These are phyloP conservation scores for Blastocystis sp. DNA, from an alignment of 352 stramenopile genomes.

Conservation along the genomic window DNA sequence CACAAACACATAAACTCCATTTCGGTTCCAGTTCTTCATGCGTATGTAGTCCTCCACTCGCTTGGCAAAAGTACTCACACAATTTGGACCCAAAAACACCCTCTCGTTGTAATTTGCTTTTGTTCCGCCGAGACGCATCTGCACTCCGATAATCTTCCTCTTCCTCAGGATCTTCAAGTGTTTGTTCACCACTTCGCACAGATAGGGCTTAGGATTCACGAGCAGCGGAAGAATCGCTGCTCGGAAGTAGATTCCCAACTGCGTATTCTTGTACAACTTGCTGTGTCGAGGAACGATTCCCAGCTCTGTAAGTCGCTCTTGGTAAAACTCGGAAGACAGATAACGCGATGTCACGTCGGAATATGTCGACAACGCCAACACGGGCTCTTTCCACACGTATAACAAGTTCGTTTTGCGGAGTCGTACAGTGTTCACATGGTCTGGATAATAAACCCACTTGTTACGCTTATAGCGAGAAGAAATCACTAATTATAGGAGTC, in stretches of 20 bases:
- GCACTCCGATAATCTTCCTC: not conserved
- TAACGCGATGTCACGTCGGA: not conserved
- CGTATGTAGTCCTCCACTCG: not conserved
- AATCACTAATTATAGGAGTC: not conserved
- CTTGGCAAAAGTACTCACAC: not conserved
- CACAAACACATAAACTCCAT: constrained; percentile 35
- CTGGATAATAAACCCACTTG: not conserved
- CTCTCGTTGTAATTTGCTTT: constrained; percentile 10
- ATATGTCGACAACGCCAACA: not conserved
- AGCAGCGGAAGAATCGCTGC: not conserved
- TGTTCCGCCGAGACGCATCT: constrained; percentile 19
- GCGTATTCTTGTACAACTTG: not conserved
- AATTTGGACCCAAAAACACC: not conserved
- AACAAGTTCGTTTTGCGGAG: not conserved
- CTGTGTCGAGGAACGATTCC: not conserved
- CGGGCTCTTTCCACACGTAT: not conserved
- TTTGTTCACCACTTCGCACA: constrained; percentile 27
- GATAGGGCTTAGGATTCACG: not conserved
- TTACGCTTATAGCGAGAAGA: not conserved
- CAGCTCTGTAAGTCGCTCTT: not conserved
- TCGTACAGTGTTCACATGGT: not conserved
- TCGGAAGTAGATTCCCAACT: not conserved
- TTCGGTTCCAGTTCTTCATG: not conserved
- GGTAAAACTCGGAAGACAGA: not conserved
- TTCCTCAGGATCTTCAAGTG: not conserved